A percentile compares a stretch with the other conserved stretches of the same genome.
These are phyloP conservation scores for Fusarium falciforme DNA, from an alignment of 2,329 filamentous ascomycete species.

Conservation along the genomic window DNA sequence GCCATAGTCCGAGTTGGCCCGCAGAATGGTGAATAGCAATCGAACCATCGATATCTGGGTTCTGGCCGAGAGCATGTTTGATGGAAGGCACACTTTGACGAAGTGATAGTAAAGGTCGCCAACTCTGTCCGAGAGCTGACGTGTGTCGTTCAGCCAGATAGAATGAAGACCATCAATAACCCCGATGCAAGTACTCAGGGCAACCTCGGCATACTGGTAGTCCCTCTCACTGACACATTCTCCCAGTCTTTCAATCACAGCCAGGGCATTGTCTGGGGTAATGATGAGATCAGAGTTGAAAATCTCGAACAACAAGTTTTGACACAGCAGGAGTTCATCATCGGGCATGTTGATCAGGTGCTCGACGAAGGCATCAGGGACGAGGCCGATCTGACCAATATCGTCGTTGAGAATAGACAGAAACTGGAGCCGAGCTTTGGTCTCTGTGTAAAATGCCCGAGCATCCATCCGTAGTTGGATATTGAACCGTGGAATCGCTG, in stretches of 20 bases:
- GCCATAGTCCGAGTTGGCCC: slow-evolving; percentile 74
- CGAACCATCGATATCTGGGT: slow-evolving; percentile 75
- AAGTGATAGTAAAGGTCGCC: slow-evolving; percentile 85
- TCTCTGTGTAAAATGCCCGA: slow-evolving; percentile 61
- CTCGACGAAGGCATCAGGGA: slow-evolving; percentile 64
- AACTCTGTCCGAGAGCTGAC: slow-evolving; percentile 72
- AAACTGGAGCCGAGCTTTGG: slow-evolving; percentile 58
- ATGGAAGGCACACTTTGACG: slow-evolving; percentile 73
- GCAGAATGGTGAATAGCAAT: slow-evolving; percentile 78
- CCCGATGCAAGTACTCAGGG: slow-evolving; percentile 74
- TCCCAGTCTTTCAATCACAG: slow-evolving; percentile 63
- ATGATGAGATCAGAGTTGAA: slow-evolving; percentile 66
- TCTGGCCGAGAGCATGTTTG: slow-evolving; percentile 75
- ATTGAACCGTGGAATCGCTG: slow-evolving; percentile 60
- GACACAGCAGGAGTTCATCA: slow-evolving; percentile 66
- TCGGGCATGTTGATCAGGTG: slow-evolving; percentile 60
- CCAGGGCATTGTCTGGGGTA: slow-evolving; percentile 57
- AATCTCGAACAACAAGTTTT: slow-evolving; percentile 62
- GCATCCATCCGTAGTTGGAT: slow-evolving; percentile 55
- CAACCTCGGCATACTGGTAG: slow-evolving; percentile 80
- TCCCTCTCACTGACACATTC: slow-evolving; percentile 65
- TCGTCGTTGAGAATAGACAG: slow-evolving; percentile 58
- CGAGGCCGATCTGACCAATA: slow-evolving; percentile 57
- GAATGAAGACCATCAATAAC: slow-evolving; percentile 72
- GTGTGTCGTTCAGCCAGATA: slow-evolving; percentile 71